A percentile compares a stretch with the other conserved stretches of the same genome.
Evolutionary conservation across 1,284 basidiomycete genomes (phyloP).

Genomic region (Quambalaria eucalypti): DNA sequence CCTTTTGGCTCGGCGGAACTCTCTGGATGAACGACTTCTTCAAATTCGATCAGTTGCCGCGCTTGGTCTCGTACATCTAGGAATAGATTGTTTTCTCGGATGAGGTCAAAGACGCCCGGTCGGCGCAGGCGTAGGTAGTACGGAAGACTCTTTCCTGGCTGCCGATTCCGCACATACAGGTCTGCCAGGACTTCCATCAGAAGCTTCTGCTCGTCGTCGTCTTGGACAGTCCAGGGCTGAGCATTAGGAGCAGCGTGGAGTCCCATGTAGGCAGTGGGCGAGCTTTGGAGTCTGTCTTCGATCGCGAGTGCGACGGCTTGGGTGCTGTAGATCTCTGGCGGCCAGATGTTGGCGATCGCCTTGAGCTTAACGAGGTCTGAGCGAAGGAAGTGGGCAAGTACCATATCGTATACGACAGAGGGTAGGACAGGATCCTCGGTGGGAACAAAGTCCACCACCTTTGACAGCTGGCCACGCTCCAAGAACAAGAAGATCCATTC

Average conservation of each 20-base stretch:
- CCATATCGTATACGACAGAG: slow-evolving; percentile 86
- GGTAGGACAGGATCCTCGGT: slow-evolving; percentile 70
- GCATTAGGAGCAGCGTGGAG: too few species aligned
- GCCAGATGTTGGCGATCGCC: slow-evolving; percentile 61
- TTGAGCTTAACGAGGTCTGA: slow-evolving; percentile 56
- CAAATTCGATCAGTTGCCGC: slow-evolving; percentile 82
- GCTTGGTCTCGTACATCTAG: slow-evolving; percentile 90
- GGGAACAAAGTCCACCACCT: slow-evolving; percentile 81
- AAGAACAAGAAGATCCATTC: slow-evolving; percentile 88
- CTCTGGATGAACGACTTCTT: slow-evolving; percentile 66
- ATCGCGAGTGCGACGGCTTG: slow-evolving; percentile 77
- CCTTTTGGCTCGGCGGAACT: background rate
- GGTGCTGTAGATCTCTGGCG: slow-evolving; percentile 79
- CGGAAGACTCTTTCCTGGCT: slow-evolving; percentile 85
- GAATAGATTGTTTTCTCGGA: slow-evolving; percentile 86
- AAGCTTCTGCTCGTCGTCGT: slow-evolving; percentile 47
- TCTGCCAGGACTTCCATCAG: slow-evolving; percentile 89
- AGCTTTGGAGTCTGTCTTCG: slow-evolving; percentile 59
- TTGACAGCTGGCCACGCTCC: slow-evolving; percentile 69
- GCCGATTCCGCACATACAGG: slow-evolving; percentile 76
- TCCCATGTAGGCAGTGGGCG: background rate
- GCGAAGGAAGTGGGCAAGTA: slow-evolving; percentile 74
- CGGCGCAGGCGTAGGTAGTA: slow-evolving; percentile 77
- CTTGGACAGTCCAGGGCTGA: background rate
- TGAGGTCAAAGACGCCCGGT: slow-evolving; percentile 86